phyloP scores from a whole-genome alignment of 177 flowering plant genomes.

The Vitis hybrid region DNA sequence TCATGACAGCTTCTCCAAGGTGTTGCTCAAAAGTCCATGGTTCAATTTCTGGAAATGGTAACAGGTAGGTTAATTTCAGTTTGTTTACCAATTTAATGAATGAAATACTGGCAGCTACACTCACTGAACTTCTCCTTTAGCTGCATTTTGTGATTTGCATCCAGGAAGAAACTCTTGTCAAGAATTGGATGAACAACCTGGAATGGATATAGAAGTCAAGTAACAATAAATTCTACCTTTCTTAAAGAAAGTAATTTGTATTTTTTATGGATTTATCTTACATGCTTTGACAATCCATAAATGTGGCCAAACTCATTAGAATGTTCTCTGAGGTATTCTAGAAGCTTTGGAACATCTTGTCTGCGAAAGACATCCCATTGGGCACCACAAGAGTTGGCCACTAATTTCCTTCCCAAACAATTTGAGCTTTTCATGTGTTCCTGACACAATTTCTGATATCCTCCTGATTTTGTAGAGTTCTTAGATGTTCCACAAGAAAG shows the following conservation, averaged over 20 bases:
- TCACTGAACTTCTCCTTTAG: constrained; percentile 73
- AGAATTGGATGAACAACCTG: constrained; percentile 71
- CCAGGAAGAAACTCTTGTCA: constrained; percentile 61
- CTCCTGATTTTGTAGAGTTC: constrained; percentile 34
- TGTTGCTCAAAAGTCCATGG: constrained; percentile 46
- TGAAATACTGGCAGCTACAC: constrained; percentile 8
- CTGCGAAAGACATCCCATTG: constrained; percentile 83
- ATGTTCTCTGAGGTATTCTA: constrained; percentile 58
- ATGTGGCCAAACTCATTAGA: constrained; percentile 42
- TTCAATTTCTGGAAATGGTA: constrained; percentile 28
- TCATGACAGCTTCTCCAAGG: constrained; percentile 42
- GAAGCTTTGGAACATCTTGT: constrained; percentile 76
- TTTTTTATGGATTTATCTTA: constrained; percentile 22
- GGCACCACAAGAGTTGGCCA: constrained; percentile 44
- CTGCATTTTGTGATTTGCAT: constrained; percentile 48
- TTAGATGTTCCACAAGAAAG: constrained; percentile 19
- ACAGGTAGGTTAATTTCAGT: not conserved
- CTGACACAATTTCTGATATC: constrained; percentile 15
- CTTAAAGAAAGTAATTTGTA: not conserved
- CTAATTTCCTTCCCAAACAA: constrained; percentile 10
- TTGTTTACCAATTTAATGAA: not conserved
- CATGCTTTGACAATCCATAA: constrained; percentile 39
- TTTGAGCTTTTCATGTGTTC: constrained; percentile 18
- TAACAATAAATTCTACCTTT: constrained; percentile 2
- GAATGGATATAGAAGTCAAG: constrained; percentile 9